Base-by-base conservation (phyloP, 1,139 yeast genomes). In the Yamadazyma pseudoaaseri region DNA sequence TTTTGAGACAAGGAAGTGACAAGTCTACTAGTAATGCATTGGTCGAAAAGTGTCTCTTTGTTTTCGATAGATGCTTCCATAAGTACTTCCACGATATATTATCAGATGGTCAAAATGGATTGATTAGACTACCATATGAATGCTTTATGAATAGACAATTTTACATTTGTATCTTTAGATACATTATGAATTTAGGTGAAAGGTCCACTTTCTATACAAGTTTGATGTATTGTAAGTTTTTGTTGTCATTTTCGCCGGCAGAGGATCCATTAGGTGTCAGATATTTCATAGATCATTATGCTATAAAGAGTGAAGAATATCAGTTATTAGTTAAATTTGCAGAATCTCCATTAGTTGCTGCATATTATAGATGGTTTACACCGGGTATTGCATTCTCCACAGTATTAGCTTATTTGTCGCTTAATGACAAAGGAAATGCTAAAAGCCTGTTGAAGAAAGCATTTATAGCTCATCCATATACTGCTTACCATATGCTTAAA, bases 221-320 rank as follows among this genome's bases (percentile, higher is more conserved):
- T 1, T 71, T 85, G 35, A 73, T 79, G 27, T 87, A 81, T 62
- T 76, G 85, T 47, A 87, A 85, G 51, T 64, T 83, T 6, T 62
- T 89, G 33, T 62, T 83, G 44, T 75, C 87, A 1, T 60, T 87
- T 29, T 73, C 79, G 24, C 95, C 96, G 1, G 73, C 79, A 1
- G 86, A 82, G 31, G 97, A 87, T 62, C 96, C 96, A 0, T 62
- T 82, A 38, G 95, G 96, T 9, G 89, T 83, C 5, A 70, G 95
- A 43, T 81, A 82, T 49, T 84, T 86, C 56, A 79, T 87, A 46
- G 96, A 87, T 54, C 82, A 75, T 49, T 87, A 85, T 52, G 82
- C 92, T 5, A 63, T 86, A 7, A 65, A 79, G 61, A 70, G 86
- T 31, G 81, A 73, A 27, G 86, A 85, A 42, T 80, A 70, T 49